Percentiles rank a stretch among this genome's conserved stretches.
phyloP scores from a whole-genome alignment of 2,329 filamentous ascomycete genomes.

The Echinosphaeria canescens region DNA sequence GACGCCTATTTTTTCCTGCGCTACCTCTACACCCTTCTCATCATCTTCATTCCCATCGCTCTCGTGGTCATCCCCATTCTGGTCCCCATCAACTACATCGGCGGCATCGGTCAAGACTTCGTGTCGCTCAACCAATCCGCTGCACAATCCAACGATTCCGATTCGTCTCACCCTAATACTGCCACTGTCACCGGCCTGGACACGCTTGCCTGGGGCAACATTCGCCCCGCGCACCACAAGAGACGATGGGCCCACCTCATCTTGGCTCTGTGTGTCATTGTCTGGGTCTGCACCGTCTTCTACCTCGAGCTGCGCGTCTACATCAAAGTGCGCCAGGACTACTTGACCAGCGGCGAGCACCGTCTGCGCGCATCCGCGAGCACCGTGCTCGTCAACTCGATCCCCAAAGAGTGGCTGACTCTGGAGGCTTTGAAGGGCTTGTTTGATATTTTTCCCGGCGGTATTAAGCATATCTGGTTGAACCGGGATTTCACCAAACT shows the following conservation, averaged over 20 bases:
- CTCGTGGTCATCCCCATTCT: slow-evolving; percentile 64
- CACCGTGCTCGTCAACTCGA: slow-evolving; percentile 80
- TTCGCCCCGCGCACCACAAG: slow-evolving; percentile 38
- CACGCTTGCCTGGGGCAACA: slow-evolving; percentile 71
- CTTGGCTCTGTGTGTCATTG: slow-evolving; percentile 53
- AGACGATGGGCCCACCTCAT: slow-evolving; percentile 74
- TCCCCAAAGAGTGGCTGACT: slow-evolving; percentile 78
- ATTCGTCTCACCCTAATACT: slow-evolving; percentile 15
- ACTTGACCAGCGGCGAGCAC: slow-evolving; percentile 86
- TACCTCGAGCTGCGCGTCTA: slow-evolving; percentile 75
- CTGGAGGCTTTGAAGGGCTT: slow-evolving; percentile 62
- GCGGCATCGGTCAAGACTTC: slow-evolving; percentile 39
- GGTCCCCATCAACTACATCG: slow-evolving; percentile 63
- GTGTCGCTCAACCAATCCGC: slow-evolving; percentile 17
- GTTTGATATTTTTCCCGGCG: slow-evolving; percentile 92
- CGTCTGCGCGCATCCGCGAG: slow-evolving; percentile 84
- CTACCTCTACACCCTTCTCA: slow-evolving; percentile 55
- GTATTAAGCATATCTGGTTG: slow-evolving; percentile 90
- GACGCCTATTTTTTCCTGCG: slow-evolving; percentile 96
- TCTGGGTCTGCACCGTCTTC: slow-evolving; percentile 74
- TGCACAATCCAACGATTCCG: slow-evolving; percentile 13
- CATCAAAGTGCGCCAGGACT: slow-evolving; percentile 83
- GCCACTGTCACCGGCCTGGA: slow-evolving; percentile 67
- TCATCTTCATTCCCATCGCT: slow-evolving; percentile 79
- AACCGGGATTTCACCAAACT: slow-evolving; percentile 76